Evolutionary conservation across 1,284 basidiomycete genomes (phyloP).

Genomic region (Leccinum laetum): DNA sequence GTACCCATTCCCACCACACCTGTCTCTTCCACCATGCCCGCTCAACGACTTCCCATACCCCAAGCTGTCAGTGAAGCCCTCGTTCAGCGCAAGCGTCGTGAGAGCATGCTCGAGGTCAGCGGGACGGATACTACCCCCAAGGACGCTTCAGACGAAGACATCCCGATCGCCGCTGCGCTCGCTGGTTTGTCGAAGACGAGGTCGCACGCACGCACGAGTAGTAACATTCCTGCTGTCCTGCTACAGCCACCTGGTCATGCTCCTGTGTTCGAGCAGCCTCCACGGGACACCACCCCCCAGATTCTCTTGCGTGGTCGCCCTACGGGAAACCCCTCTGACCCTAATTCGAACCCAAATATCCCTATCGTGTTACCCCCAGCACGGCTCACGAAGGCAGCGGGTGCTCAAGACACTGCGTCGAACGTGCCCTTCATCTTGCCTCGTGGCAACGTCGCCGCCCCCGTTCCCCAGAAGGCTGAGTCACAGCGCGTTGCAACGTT

Average conservation of each 20-base stretch:
- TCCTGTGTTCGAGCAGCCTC: slow-evolving; percentile 26
- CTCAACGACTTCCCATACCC: slow-evolving; percentile 52
- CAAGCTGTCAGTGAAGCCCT: slow-evolving; percentile 74
- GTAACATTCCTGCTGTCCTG: slow-evolving; percentile 46
- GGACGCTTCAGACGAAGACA: slow-evolving; percentile 43
- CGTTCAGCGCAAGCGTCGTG: slow-evolving; percentile 62
- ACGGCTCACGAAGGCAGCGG: slow-evolving; percentile 16
- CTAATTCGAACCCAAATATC: slow-evolving; percentile 22
- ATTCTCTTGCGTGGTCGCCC: slow-evolving; percentile 66
- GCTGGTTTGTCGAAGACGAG: slow-evolving; percentile 28
- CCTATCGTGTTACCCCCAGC: slow-evolving; percentile 32
- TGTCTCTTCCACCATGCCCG: slow-evolving; percentile 37
- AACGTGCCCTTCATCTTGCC: slow-evolving; percentile 31
- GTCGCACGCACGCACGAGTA: slow-evolving; percentile 36
- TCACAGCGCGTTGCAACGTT: slow-evolving; percentile 63
- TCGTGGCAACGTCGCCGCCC: slow-evolving; percentile 40
- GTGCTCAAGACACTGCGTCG: slow-evolving; percentile 21
- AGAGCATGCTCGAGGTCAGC: slow-evolving; percentile 47
- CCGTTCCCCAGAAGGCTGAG: slow-evolving; percentile 47
- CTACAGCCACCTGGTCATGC: slow-evolving; percentile 60
- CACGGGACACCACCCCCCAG: slow-evolving; percentile 37
- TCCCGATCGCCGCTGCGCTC: slow-evolving; percentile 50
- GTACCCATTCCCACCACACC: slow-evolving; percentile 68
- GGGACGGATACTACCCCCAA: slow-evolving; percentile 39
- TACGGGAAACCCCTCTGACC: slow-evolving; percentile 25